Evolutionary conservation across 2,329 filamentous ascomycete species (phyloP), one percentile per base, ranked within the genome.

Genomic region (Penicillium sp.): DNA sequence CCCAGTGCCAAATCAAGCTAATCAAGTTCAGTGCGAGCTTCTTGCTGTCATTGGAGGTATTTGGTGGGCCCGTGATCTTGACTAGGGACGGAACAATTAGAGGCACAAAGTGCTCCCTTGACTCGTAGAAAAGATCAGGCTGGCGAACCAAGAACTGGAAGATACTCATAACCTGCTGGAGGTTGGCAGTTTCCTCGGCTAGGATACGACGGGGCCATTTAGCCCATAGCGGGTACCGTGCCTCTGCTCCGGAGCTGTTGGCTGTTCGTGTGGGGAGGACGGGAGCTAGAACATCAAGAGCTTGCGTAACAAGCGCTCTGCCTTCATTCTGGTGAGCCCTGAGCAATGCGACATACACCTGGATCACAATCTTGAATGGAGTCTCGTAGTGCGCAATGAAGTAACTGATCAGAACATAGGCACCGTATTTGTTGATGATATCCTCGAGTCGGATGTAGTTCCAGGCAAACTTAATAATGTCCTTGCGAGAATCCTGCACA

Each of bases 381-480:
- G 94, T 97, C 67, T 99, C 95, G 70, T 96, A 99, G 62, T 95
- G 90, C 0, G 91, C 91, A 67, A 99, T 97, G 78, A 99, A 99
- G 75, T 97, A 99, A 3, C 91, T 92, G 60, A 99, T 95, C 6
- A 99, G 86, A 5, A 97, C 93, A 68, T 99, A 99, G 3, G 94
- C 92, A 0, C 93, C 94, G 72, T 97, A 94, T 75, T 99, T 99
- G 80, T 97, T 99, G 79, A 99, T 96, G 56, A 96, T 90, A 73
- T 99, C 94, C 70, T 99, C 95, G n/a, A 99, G 84, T 25, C 91
- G 87, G 68, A 99, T 99, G 71, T 96, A 97, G 19, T 92, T 96
- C 94, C 94, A 99, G 3, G 92, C 92, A 75, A 97, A 99, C 76
- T 97, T 97, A 70, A 99, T 99, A 60, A 99, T 93, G 63, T 99